Evolutionary conservation across 2,329 filamentous ascomycete species (phyloP), one percentile per base, ranked within the genome.

Genomic region (Monilinia polystroma): DNA sequence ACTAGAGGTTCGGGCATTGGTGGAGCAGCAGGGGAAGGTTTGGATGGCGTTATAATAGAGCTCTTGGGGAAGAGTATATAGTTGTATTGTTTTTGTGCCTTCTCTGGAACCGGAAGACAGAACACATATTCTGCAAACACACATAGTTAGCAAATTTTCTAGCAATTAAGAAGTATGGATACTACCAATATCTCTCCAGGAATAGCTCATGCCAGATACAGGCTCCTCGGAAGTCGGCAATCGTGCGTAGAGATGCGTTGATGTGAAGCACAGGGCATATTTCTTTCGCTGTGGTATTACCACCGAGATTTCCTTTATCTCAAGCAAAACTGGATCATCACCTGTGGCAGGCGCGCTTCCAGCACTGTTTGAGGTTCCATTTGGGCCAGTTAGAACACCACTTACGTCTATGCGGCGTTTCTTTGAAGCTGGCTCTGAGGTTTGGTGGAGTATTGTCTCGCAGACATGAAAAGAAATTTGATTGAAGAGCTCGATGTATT

Each of bases 271-370:
- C 11, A 90, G 76, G 70, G 87, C 85, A 71, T 86, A 86, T 76
- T 90, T 90, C 78, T 90, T 90, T 69, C 88, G 81, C 77, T 87
- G 85, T 0, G 88, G 88, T 4, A 89, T 81, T 0, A 86, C 84
- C n/a, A 90, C 81, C 0, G 87, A 90, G 26, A 90, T 86, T 55
- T 89, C 87, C 75, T 87, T 87, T 68, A 90, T 80, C 70, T 84
- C 84, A 23, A 89, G 79, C 35, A 88, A 76, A 0, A 88, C 77
- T 8, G 80, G 72, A 71, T 88, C 85, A 7, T 79, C 77, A 1
- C 79, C 77, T 43, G 73, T 75, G 10, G 78, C 70, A 54, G 63
- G 43, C 18, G 66, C 45, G 32, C 52, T 43, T 29, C 63, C 59
- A 32, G 45, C 38, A 8, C 51, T 63, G 18, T 68, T 69, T 47